Conservation (phyloP, 495 filamentous ascomycete species). For the Neurospora intermedia region DNA sequence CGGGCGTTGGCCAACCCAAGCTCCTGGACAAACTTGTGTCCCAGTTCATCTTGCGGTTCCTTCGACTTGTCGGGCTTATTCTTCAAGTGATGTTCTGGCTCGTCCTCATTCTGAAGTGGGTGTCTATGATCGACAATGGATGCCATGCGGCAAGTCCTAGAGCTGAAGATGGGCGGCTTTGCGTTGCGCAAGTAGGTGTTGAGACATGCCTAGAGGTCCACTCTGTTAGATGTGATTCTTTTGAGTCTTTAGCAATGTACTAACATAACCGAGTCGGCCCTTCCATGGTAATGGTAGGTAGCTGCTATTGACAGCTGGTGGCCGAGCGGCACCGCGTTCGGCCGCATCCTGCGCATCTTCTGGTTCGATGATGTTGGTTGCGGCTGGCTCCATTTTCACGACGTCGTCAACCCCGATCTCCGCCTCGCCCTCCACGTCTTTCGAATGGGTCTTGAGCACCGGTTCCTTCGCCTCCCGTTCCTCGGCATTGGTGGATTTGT, state of each 20-base stretch:
- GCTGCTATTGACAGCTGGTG: constrained; percentile 73
- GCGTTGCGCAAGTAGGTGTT: constrained; percentile 86
- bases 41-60: constrained; percentile 47
- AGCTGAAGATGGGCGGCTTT: constrained; percentile 81
- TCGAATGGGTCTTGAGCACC: neutral
- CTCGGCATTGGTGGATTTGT: neutral
- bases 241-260: constrained; percentile 15
- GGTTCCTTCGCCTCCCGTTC: neutral
- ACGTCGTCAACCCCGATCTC: neutral
- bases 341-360: constrained; percentile 28
- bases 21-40: constrained; percentile 62
- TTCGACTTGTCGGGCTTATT: constrained; percentile 69
- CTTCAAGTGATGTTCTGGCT: constrained; percentile 69
- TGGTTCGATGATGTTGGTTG: neutral
- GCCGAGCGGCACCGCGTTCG: constrained; percentile 39
- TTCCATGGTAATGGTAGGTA: constrained; percentile 90
- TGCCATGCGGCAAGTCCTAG: constrained; percentile 81
- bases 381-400: neutral
- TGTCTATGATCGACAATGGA: constrained; percentile 85
- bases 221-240: neutral
- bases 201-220: constrained; percentile 56
- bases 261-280: constrained; percentile 81
- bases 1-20: constrained; percentile 73
- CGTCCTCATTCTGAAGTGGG: constrained; percentile 60
- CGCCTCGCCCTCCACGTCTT: neutral